These are phyloP conservation scores for Pleurotus platypus DNA, from an alignment of 768 basidiomycete species.

Conservation along the genomic window DNA sequence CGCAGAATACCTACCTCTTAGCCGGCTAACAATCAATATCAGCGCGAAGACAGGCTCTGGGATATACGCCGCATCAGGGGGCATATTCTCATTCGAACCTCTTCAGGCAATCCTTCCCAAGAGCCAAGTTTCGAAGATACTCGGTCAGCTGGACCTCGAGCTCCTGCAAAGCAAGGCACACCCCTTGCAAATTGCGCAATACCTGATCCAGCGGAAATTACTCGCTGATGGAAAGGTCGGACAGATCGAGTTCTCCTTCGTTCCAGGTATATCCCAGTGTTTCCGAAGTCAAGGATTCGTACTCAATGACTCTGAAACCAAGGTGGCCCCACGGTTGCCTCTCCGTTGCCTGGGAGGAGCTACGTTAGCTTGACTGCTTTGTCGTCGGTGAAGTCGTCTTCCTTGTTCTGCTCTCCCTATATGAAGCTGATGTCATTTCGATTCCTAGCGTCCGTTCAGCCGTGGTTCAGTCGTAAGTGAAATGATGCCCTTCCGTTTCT, in stretches of 20 bases:
- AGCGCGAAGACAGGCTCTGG: neutral
- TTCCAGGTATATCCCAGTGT: too few species aligned
- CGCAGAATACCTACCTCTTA: too few species aligned
- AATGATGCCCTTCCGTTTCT: neutral
- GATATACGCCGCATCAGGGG: neutral
- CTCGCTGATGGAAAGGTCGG: neutral
- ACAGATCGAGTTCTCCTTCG: too few species aligned
- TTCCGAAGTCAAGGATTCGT: too few species aligned
- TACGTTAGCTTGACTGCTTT: too few species aligned
- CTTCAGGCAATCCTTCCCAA: neutral
- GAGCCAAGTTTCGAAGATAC: neutral
- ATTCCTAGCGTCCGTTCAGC: conserved; percentile 1
- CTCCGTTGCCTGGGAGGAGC: too few species aligned
- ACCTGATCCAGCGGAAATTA: neutral
- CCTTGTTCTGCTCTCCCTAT: too few species aligned
- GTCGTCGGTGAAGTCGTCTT: too few species aligned
- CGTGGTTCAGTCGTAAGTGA: conserved; percentile 7
- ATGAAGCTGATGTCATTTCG: too few species aligned
- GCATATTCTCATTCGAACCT: neutral
- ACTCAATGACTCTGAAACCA: too few species aligned
- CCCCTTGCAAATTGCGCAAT: neutral
- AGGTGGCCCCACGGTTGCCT: too few species aligned
- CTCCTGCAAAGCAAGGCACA: neutral
- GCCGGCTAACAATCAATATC: neutral
- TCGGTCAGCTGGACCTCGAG: neutral